Base-by-base conservation (phyloP, 73 alveolate species). In the Diophrys appendiculata region DNA sequence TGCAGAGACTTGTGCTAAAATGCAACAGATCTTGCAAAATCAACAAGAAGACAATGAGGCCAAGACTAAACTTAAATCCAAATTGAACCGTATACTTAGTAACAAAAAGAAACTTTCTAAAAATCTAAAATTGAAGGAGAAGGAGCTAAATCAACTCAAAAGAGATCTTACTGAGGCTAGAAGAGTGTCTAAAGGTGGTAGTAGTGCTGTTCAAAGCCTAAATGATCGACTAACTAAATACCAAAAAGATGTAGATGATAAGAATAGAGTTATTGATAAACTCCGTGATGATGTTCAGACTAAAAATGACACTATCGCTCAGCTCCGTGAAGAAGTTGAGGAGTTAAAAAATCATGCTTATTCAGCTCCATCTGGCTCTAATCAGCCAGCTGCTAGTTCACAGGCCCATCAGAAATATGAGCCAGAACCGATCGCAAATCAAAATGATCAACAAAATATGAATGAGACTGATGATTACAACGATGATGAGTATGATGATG, bases 31-130 rank as follows among this genome's bases (percentile, higher is more conserved):
- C 72, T 28, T 75, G 72, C 30, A 79, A 81, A 11, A 67, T 33
- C 72, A 81, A 67, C 73, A 75, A 74, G 85, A 82, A 73, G 82
- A 33, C 80, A 23, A 74, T 74, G 53, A 71, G 70, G 43, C 77
- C 52, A 32, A 75, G 43, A 14, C 30, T 32, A 73, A 28, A 30
- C 70, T 30, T 68, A 13, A 74, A 82, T 30, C 76, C 1, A 67
- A 67, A 54, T 54, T 67, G 27, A 67, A 31, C 53, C 55, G 76
- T 28, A 67, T 67, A 28, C 26, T 67, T 28, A 25, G 55, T 1
- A 81, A 82, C 52, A 35, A 33, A 75, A 35, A 70, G 43, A 73
- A 75, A 33, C 65, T 82, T 24, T 55, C 67, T 54, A 73, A 75
- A 35, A 31, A 30, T 29, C 25, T 75, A 11, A 82, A 75, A 34